These are phyloP conservation scores for Dendrostoma leiphaemia DNA, from an alignment of 2,329 filamentous ascomycete species.

Conservation along the genomic window DNA sequence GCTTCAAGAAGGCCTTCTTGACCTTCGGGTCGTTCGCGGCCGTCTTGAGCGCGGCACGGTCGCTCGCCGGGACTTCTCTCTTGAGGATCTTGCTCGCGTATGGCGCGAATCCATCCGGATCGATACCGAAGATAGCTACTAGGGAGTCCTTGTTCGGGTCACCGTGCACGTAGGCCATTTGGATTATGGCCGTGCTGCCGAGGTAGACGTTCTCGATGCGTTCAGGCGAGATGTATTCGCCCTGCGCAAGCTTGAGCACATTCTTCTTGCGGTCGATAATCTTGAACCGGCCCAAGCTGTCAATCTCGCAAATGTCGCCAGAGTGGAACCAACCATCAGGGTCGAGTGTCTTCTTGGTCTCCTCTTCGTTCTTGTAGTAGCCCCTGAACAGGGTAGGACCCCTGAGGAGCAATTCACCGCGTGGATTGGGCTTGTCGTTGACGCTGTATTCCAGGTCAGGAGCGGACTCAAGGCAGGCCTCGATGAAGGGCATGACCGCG, in stretches of 20 bases:
- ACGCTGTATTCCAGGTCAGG: slow-evolving; percentile 92
- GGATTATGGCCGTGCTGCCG: slow-evolving; percentile 74
- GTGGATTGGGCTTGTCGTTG: slow-evolving; percentile 83
- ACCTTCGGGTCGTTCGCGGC: slow-evolving; percentile 70
- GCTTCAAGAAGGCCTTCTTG: slow-evolving; percentile 70
- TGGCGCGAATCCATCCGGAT: slow-evolving; percentile 77
- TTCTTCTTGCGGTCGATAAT: slow-evolving; percentile 99
- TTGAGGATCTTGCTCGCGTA: slow-evolving; percentile 78
- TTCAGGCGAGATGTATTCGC: slow-evolving; percentile 97
- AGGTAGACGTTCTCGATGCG: slow-evolving; percentile 94
- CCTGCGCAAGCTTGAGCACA: slow-evolving; percentile 96
- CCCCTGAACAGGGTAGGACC: slow-evolving; percentile 78
- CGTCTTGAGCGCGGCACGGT: slow-evolving; percentile 64
- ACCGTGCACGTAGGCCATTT: slow-evolving; percentile 86
- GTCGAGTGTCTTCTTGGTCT: slow-evolving; percentile 80
- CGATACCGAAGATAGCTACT: slow-evolving; percentile 84
- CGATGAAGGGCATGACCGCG: slow-evolving; percentile 61
- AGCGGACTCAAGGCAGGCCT: slow-evolving; percentile 80
- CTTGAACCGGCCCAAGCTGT: slow-evolving; percentile 80
- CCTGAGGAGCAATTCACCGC: slow-evolving; percentile 84
- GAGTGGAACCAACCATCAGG: slow-evolving; percentile 96
- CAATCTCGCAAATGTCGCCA: slow-evolving; percentile 85
- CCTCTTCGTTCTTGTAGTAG: slow-evolving; percentile 87
- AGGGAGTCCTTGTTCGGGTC: slow-evolving; percentile 79
- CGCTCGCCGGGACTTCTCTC: slow-evolving; percentile 59